Evolutionary conservation across 2,329 filamentous ascomycete species (phyloP), one percentile per base, ranked within the genome.

Genomic region (Ceratocystis lukuohia): DNA sequence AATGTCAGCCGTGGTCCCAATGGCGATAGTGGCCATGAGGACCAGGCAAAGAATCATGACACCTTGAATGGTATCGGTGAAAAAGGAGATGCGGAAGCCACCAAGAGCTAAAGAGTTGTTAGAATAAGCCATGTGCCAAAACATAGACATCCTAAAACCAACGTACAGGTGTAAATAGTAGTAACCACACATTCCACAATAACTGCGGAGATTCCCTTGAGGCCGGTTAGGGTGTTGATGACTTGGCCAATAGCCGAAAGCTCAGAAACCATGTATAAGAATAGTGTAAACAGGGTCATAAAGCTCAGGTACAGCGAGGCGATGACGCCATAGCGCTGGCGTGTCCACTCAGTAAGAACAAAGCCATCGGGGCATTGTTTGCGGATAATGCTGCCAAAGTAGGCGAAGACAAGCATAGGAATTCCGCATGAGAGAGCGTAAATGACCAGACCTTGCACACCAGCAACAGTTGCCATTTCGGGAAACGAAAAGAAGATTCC

Each of bases 181-280:
- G 90, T 94, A 50, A 94, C 80, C 46, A 82, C 79, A 70, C 88
- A 89, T 73, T 94, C 81, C 0, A 93, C 87, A 70, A 94, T 89
- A 68, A 94, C 82, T 20, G 87, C 83, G 0, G 88, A 88, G 10
- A 94, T 79, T 0, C 86, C 85, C 70, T 92, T 80, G 48, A 94
- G 79, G 1, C 88, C 88, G 0, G 89, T 92, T 70, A 94, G 76
- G 7, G 87, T 81, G 68, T 77, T 87, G 71, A 93, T 80, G 48
- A 93, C 89, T 74, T 93, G 89, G 64, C 91, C 88, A 33, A 94
- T 79, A 12, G 89, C 88, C 7, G 88, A 92, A 56, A 94, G 80
- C 77, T 94, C 89, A 22, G 88, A 84, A 30, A 93, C 85, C 89
- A 94, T 93, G 79, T 93, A 94, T 64, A 94, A 75, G 74, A 93